These are phyloP conservation scores for Talaromyces ruber DNA, from an alignment of 495 filamentous ascomycete genomes.

Conservation along the genomic window DNA sequence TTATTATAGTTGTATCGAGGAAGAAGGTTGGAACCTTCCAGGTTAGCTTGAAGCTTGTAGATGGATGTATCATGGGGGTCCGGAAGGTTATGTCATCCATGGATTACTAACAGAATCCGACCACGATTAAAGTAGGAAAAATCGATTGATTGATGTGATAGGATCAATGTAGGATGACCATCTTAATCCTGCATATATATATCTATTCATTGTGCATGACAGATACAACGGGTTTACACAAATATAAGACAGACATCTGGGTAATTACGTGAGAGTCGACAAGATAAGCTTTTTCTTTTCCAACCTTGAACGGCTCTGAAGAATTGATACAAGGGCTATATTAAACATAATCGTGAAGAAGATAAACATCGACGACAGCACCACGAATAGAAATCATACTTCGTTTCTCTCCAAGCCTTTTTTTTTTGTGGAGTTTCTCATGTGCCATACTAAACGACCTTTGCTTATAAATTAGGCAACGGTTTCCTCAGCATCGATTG, in stretches of 20 bases:
- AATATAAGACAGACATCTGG: background rate
- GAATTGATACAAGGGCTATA: constrained; percentile 1
- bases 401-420: background rate
- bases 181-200: background rate
- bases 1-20: background rate
- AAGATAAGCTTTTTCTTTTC: background rate
- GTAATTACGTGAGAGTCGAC: background rate
- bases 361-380: background rate
- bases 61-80: background rate
- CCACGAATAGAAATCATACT: background rate
- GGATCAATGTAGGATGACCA: background rate
- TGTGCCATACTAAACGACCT: background rate
- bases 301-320: background rate
- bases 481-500: constrained; percentile 5
- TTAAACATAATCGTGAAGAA: background rate
- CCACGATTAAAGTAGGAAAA: no score
- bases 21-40: background rate
- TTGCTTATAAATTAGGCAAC: background rate
- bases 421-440: background rate
- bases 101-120: background rate
- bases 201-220: background rate
- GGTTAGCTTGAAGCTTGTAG: background rate
- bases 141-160: background rate
- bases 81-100: background rate
- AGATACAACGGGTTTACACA: background rate